These are phyloP conservation scores for Candida gigantensis DNA, from an alignment of 1,139 yeast species.

Conservation along the genomic window DNA sequence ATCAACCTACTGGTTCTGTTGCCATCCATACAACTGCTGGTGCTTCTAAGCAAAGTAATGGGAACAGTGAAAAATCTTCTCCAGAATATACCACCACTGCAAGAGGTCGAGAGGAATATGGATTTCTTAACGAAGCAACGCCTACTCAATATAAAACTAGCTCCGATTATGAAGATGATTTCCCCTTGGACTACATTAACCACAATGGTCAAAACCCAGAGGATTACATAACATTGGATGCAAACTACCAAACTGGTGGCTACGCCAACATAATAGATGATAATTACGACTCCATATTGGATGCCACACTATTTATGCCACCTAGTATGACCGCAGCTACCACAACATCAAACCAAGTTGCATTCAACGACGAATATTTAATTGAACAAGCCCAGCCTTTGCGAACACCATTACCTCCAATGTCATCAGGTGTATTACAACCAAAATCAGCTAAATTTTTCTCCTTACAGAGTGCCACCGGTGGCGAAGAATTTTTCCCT, in stretches of 20 bases:
- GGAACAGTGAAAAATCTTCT: slow-evolving; percentile 14
- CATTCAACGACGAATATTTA: slow-evolving; percentile 42
- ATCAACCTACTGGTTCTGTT: not conserved
- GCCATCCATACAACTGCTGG: not conserved
- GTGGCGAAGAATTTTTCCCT: slow-evolving; percentile 23
- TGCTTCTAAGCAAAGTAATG: slow-evolving; percentile 7
- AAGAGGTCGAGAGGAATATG: slow-evolving; percentile 18
- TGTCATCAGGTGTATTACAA: slow-evolving; percentile 15
- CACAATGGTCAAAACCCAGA: slow-evolving; percentile 16
- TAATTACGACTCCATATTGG: slow-evolving; percentile 30
- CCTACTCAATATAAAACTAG: slow-evolving; percentile 25
- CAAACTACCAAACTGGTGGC: slow-evolving; percentile 26
- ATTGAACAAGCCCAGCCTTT: slow-evolving; percentile 52
- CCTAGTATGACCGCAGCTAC: slow-evolving; percentile 14
- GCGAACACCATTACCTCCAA: slow-evolving; percentile 25
- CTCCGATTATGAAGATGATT: slow-evolving; percentile 55
- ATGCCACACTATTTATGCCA: slow-evolving; percentile 27
- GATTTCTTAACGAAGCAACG: slow-evolving; percentile 25
- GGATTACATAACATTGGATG: slow-evolving; percentile 39
- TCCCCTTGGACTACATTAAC: slow-evolving; percentile 64
- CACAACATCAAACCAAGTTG: slow-evolving; percentile 30
- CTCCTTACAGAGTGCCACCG: slow-evolving; percentile 7
- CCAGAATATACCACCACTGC: slow-evolving; percentile 22
- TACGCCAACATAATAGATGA: slow-evolving; percentile 26
- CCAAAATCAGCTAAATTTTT: slow-evolving; percentile 16